phyloP scores from a whole-genome alignment of 768 basidiomycete species.

The Lactifluus pinguis region DNA sequence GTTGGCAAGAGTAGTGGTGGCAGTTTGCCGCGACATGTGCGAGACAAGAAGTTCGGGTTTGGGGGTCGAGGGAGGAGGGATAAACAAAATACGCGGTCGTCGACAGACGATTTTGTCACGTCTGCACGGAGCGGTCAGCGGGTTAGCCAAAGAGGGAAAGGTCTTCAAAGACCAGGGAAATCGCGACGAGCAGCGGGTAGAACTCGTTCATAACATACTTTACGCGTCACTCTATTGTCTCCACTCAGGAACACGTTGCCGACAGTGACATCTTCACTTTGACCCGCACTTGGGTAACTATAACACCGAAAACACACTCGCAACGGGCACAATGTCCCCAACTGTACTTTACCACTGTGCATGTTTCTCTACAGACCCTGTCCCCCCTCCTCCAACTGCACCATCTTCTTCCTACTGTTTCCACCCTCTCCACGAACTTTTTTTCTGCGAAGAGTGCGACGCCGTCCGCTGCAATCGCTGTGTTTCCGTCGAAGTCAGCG shows the following conservation, averaged over 20 bases:
- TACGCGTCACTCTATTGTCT: no score
- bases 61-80: slow-evolving; percentile 58
- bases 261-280: background rate
- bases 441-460: slow-evolving; percentile 99
- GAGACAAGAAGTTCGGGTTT: slow-evolving; percentile 79
- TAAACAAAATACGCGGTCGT: slow-evolving; percentile 76
- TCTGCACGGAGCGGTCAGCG: slow-evolving; percentile 28
- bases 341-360: slow-evolving; percentile 61
- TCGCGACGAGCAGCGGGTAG: slow-evolving; percentile 39
- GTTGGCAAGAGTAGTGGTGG: slow-evolving; percentile 20
- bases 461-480: slow-evolving; percentile 89
- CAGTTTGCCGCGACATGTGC: slow-evolving; percentile 45
- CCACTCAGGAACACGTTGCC: no score
- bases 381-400: slow-evolving; percentile 67
- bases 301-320: background rate
- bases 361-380: slow-evolving; percentile 49
- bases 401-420: slow-evolving; percentile 74
- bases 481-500: slow-evolving; percentile 86
- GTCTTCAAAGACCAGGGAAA: slow-evolving; percentile 48
- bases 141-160: slow-evolving; percentile 23
- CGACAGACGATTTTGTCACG: slow-evolving; percentile 62
- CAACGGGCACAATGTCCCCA: slow-evolving; percentile 28
- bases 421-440: slow-evolving; percentile 76
- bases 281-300: background rate
- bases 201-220: slow-evolving; percentile 19